Base-by-base conservation (phyloP, 345 rosid genomes). In the Eucalyptus urophylla region DNA sequence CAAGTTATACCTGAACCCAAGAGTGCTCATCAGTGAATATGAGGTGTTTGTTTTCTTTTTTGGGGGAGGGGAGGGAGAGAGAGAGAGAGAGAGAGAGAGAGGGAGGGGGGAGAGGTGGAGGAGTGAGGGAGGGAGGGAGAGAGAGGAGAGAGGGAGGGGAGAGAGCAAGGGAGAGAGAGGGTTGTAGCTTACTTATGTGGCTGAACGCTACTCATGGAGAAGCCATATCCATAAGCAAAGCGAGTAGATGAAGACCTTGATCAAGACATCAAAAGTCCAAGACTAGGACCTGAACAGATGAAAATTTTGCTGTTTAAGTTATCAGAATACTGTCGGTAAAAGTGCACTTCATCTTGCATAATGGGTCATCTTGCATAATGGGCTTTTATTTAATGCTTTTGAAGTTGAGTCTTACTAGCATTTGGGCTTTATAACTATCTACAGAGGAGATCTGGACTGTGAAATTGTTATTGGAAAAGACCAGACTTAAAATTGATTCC, bases 81-180 rank as follows among this genome's bases (percentile, higher is more conserved):
- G 54, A 16, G 54, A 16, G 54, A 16, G 56, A 16, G 54, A 19
- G 31, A 22, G 60, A n/a, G n/a, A n/a, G n/a, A n/a, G n/a, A n/a
- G n/a, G n/a, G n/a, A n/a, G 12, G 27, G 0, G 27, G 62, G 31
- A n/a, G n/a, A n/a, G 6, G 4, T 37, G 40, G 40, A 37, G 40
- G 40, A 37, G 8, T 0, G 54, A 1, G 19, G 0, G 8, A 1
- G 53, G 7, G 14, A 3, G 72, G 14, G 72, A 15, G 72, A 51
- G 54, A 16, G 54, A n/a, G 6, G 56, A 16, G 54, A 19, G 31
- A 22, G 62, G 12, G 27, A 1, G 27, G 62, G 6, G 67, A 11
- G 27, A 6, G 72, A 14, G 72, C 1, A 9, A 27, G 67, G 4
- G 37, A n/a, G 76, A 14, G 76, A 67, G 76, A 25, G 11, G 21